phyloP scores from a whole-genome alignment of 2,329 filamentous ascomycete species.

The Helotiales sp. region DNA sequence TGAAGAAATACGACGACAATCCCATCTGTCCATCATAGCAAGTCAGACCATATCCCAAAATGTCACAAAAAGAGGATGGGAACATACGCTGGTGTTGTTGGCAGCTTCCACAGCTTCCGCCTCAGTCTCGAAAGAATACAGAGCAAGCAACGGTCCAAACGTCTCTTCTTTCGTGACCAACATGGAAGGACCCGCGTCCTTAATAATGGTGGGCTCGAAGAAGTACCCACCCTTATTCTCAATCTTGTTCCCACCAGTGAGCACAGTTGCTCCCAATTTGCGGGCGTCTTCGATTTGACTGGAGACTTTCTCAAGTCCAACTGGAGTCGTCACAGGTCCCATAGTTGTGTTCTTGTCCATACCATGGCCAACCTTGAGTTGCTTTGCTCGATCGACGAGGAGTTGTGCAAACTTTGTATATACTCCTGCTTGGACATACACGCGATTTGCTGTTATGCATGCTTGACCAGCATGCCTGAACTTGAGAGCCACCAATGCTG shows the following conservation, averaged over 20 bases:
- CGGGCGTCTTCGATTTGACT: slow-evolving; percentile 62
- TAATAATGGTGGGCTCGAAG: slow-evolving; percentile 65
- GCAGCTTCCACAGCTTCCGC: slow-evolving; percentile 58
- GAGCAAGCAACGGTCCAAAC: slow-evolving; percentile 61
- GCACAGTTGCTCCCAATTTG: slow-evolving; percentile 57
- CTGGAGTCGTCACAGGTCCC: slow-evolving; percentile 55
- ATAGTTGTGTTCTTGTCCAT: slow-evolving; percentile 52
- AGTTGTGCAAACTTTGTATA: slow-evolving; percentile 58
- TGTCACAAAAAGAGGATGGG: background rate
- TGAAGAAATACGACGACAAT: slow-evolving; percentile 64
- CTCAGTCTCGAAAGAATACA: slow-evolving; percentile 63
- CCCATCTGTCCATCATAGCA: slow-evolving; percentile 49
- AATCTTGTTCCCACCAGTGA: slow-evolving; percentile 57
- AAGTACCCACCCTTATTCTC: slow-evolving; percentile 56
- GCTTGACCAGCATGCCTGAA: slow-evolving; percentile 60
- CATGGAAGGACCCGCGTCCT: slow-evolving; percentile 56
- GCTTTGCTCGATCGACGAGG: slow-evolving; percentile 48
- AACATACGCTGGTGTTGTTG: slow-evolving; percentile 47
- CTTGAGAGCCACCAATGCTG: slow-evolving; percentile 44
- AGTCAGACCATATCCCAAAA: background rate
- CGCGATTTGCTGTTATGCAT: slow-evolving; percentile 61
- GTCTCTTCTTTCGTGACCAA: slow-evolving; percentile 55
- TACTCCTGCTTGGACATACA: slow-evolving; percentile 60
- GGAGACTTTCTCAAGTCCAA: slow-evolving; percentile 54
- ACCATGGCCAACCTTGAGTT: slow-evolving; percentile 60